Conservation (phyloP, 2,329 filamentous ascomycete species). For the Verticillium longisporum region DNA sequence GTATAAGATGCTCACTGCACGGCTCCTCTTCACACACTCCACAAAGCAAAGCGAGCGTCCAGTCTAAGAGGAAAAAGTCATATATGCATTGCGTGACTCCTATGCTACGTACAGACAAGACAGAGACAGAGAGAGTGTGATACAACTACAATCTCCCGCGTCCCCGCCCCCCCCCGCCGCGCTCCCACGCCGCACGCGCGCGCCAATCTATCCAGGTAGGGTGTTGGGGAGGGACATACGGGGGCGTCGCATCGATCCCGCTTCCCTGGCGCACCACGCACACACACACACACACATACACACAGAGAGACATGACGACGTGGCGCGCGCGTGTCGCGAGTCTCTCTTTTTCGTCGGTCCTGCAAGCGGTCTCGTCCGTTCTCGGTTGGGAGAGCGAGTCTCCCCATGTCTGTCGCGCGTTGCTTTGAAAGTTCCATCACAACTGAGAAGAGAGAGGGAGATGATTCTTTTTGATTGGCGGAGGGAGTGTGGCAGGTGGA, state of each 20-base stretch:
- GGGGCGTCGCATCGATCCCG: too few species aligned
- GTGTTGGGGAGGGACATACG: neutral
- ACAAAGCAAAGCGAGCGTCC: neutral
- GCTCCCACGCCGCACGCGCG: neutral
- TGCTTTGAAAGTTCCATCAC: neutral
- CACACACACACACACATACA: too few species aligned
- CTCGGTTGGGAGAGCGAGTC: too few species aligned
- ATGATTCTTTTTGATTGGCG: neutral
- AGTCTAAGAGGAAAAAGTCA: conserved; percentile 10
- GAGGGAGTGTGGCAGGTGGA: neutral
- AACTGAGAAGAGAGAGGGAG: too few species aligned
- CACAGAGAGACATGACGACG: neutral
- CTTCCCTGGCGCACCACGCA: too few species aligned
- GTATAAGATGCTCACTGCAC: too few species aligned
- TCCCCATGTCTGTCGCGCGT: neutral
- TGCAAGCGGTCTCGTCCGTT: too few species aligned
- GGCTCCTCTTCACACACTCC: neutral
- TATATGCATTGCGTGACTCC: conserved; percentile 13
- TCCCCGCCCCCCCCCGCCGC: neutral
- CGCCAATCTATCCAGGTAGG: conserved; percentile 3
- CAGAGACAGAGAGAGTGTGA: conserved; percentile 1
- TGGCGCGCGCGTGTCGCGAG: neutral
- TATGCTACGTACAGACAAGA: conserved; percentile 12
- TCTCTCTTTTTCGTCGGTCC: neutral
- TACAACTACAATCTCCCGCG: conserved; percentile 11